phyloP scores from a whole-genome alignment of 1,284 basidiomycete genomes.

The Trichosporon sp. region DNA sequence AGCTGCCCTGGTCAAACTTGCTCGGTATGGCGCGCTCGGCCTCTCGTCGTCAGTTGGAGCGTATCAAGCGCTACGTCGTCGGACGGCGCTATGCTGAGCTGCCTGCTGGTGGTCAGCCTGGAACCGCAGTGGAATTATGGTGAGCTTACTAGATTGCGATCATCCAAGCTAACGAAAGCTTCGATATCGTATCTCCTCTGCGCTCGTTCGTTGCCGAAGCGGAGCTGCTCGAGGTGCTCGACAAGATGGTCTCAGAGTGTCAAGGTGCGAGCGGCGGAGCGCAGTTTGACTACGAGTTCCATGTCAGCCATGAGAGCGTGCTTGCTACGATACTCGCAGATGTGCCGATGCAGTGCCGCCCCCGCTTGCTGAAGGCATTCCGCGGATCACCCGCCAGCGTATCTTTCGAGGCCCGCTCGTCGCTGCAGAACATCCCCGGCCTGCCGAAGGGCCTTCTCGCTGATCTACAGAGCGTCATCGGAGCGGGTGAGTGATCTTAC shows the following conservation, averaged over 20 bases:
- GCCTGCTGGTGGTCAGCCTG: conserved; percentile 43
- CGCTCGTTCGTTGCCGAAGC: conserved; percentile 45
- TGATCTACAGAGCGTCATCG: conserved; percentile 48
- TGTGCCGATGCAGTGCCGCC: conserved; percentile 29
- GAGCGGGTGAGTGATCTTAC: conserved; percentile 53
- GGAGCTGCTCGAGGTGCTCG: conserved; percentile 45
- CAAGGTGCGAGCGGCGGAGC: conserved; percentile 31
- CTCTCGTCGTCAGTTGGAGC: conserved; percentile 62
- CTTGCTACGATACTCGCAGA: conserved; percentile 36
- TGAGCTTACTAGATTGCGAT: conserved; percentile 14
- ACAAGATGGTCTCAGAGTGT: conserved; percentile 46
- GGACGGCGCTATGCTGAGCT: conserved; percentile 57
- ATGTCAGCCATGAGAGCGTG: conserved; percentile 43
- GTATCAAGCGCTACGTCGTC: conserved; percentile 88
- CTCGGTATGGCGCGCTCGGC: conserved; percentile 80
- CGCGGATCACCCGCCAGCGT: conserved; percentile 27
- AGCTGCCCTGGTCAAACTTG: conserved; percentile 69
- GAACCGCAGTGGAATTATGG: conserved; percentile 38
- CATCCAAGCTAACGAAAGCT: conserved; percentile 23
- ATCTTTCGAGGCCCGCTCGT: conserved; percentile 21
- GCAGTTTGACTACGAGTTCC: conserved; percentile 44
- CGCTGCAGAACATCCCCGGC: conserved; percentile 26
- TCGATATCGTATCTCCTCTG: conserved; percentile 47
- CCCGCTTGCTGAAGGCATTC: conserved; percentile 35
- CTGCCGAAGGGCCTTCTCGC: conserved; percentile 32